phyloP scores from a whole-genome alignment of 805 yeast species.

The Saccharomycopsis sp. region DNA sequence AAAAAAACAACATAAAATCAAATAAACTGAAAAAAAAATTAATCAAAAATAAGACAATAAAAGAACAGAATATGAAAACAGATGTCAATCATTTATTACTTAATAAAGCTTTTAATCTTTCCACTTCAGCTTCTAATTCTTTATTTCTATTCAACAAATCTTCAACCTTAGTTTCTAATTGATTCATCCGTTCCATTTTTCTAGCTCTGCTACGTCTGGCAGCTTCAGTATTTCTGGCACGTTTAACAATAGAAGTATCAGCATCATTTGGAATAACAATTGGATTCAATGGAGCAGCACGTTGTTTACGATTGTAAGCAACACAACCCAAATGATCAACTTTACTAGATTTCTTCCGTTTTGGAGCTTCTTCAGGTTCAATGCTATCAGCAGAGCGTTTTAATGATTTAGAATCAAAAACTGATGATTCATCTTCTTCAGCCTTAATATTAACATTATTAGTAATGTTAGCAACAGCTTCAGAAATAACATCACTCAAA shows the following conservation, averaged over 20 bases:
- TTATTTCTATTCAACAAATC: constrained; percentile 48
- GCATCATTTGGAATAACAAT: constrained; percentile 41
- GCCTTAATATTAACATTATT: background rate
- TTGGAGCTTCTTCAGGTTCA: constrained; percentile 1
- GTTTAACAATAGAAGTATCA: constrained; percentile 70
- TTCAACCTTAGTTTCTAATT: constrained; percentile 71
- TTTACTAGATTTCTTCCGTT: constrained; percentile 22
- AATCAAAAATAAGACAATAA: no score
- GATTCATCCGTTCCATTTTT: constrained; percentile 78
- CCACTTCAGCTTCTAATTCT: constrained; percentile 52
- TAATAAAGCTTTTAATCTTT: no score
- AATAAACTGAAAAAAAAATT: no score
- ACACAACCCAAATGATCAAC: constrained; percentile 68
- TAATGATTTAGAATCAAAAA: background rate
- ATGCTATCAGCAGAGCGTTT: background rate
- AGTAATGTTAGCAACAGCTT: background rate
- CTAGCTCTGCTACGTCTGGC: constrained; percentile 93
- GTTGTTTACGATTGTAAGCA: constrained; percentile 67
- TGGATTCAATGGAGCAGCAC: constrained; percentile 63
- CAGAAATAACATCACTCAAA: background rate
- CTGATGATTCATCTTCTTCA: background rate
- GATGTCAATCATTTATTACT: no score
- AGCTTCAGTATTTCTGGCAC: constrained; percentile 94
- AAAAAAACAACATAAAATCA: no score
- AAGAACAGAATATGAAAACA: no score